Conservation (phyloP, 164 flowering plant genomes). For the Sextonia rubra region DNA sequence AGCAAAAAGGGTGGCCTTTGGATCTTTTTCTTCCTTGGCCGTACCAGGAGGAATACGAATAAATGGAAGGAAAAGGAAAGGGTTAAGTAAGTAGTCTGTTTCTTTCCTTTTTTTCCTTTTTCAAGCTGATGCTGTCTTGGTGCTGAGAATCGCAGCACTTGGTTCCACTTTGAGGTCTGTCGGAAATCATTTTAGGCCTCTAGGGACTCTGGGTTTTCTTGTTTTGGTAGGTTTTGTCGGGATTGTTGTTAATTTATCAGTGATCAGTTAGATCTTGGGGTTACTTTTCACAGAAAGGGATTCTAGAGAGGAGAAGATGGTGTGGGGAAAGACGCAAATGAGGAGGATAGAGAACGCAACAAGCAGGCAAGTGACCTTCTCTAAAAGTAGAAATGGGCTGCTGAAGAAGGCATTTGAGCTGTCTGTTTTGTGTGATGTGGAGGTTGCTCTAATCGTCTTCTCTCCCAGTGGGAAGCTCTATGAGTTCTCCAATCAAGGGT, state of each 20-base stretch:
- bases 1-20: too few species aligned
- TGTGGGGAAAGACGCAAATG: slow-evolving; percentile 74
- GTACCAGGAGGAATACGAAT: too few species aligned
- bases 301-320: slow-evolving; percentile 33
- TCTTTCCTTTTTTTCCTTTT: too few species aligned
- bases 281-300: neutral
- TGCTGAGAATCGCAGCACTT: too few species aligned
- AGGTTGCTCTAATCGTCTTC: slow-evolving; percentile 59
- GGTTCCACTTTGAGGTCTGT: too few species aligned
- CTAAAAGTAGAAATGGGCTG: slow-evolving; percentile 60
- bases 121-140: too few species aligned
- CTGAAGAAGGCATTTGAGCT: slow-evolving; percentile 75
- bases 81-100: too few species aligned
- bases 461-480: slow-evolving; percentile 64
- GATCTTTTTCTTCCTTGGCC: too few species aligned
- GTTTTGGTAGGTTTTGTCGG: too few species aligned
- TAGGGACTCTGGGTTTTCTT: too few species aligned
- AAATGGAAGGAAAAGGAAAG: too few species aligned
- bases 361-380: slow-evolving; percentile 75
- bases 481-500: slow-evolving; percentile 65
- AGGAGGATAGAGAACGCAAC: slow-evolving; percentile 63
- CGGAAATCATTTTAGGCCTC: too few species aligned
- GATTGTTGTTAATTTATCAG: neutral
- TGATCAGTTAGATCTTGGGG: neutral
- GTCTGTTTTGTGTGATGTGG: slow-evolving; percentile 64